Percentiles rank a stretch among this genome's conserved stretches.
Evolutionary conservation across 257 asterid species (phyloP).

Genomic region (Solanum chmielewskii): DNA sequence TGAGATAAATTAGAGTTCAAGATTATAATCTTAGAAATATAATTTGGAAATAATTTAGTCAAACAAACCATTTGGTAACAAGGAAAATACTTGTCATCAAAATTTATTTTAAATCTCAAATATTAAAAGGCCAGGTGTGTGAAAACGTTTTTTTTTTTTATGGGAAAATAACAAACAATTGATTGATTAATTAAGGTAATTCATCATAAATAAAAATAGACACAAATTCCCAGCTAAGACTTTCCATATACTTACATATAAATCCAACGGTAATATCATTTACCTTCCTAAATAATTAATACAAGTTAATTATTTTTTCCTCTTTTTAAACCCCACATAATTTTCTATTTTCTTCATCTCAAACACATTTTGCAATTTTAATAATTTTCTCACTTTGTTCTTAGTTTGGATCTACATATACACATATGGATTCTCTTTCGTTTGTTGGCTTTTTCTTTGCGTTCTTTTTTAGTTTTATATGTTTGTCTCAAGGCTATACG

Average conservation of each 20-base stretch:
- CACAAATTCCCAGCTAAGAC: background rate
- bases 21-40: background rate
- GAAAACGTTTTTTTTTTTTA: background rate
- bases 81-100: no score
- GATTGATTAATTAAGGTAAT: background rate
- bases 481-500: background rate
- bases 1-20: background rate
- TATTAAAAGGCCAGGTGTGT: background rate
- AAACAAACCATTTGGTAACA: background rate
- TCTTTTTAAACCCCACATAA: background rate
- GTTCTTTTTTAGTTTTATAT: background rate
- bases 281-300: background rate
- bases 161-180: background rate
- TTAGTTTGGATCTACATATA: background rate
- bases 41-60: background rate
- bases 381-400: background rate
- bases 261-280: slow-evolving; percentile 1
- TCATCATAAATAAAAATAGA: background rate
- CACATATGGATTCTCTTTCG: background rate
- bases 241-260: background rate
- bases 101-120: background rate
- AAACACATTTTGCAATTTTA: background rate
- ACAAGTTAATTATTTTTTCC: background rate
- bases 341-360: background rate
- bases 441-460: background rate